Evolutionary conservation across 768 basidiomycete species (phyloP), one percentile per base, ranked within the genome.

Genomic region (Phylloporus rhodoxanthus): DNA sequence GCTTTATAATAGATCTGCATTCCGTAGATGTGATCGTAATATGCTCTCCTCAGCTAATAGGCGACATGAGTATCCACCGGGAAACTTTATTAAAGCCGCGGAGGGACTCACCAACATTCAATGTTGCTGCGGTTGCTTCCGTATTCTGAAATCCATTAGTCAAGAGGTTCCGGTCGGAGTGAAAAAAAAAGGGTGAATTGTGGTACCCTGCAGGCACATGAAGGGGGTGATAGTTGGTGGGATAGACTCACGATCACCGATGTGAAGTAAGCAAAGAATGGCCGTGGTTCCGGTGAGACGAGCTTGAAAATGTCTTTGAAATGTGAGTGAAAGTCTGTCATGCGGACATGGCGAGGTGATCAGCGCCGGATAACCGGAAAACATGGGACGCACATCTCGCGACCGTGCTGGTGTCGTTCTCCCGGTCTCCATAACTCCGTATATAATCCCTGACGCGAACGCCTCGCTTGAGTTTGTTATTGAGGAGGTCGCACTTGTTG

Each of bases 211-310:
- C 21, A 30, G 45, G 54, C 47, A 58, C 47, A 39, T 42, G 44
- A 42, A 49, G 15, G 28, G 4, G 10, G 42, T 30, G 19, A 43
- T 43, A 20, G 10, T 43, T 7, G 49, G 38, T 25, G 29, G 32
- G 26, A 48, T 17, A 54, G 23, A 75, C 85, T 67, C 61, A 89
- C 87, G 54, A 89, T 79, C 43, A 88, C 85, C 43, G 85, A 85
- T 30, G 87, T 90, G 33, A 85, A 72, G 70, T 88, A 83, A 45
- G 82, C 74, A 56, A 80, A 84, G 65, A 87, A 87, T 1, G 80
- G 76, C 5, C 87, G 77, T 36, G 78, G 75, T 21, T 77, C 72
- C 11, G 84, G 82, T 1, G 87, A 87, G 54, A 75, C 68, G 38
- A 75, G 72, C 54, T 76, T 80, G 40, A 76, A 74, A 32, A 87